phyloP scores from a whole-genome alignment of 2,329 filamentous ascomycete genomes.

The Teratosphaeria zuluensis region DNA sequence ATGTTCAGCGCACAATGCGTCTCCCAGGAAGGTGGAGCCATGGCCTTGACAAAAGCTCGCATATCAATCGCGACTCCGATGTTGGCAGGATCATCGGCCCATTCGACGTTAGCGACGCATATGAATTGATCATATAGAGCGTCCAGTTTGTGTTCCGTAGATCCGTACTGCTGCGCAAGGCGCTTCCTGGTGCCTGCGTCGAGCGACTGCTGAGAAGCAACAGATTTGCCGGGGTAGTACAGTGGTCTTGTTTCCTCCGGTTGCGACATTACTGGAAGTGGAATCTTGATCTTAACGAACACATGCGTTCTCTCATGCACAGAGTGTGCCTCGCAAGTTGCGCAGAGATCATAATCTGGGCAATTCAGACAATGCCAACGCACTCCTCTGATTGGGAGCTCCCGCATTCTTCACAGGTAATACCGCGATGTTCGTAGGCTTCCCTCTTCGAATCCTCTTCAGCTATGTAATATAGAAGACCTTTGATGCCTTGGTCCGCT shows the following conservation, averaged over 20 bases:
- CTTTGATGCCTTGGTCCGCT: slow-evolving; percentile 24
- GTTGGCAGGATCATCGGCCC: slow-evolving; percentile 68
- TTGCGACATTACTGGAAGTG: slow-evolving; percentile 70
- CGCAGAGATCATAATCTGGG: slow-evolving; percentile 89
- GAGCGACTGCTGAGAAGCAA: slow-evolving; percentile 53
- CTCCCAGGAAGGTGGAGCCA: slow-evolving; percentile 51
- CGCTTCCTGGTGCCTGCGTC: slow-evolving; percentile 57
- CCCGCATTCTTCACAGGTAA: slow-evolving; percentile 85
- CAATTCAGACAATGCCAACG: slow-evolving; percentile 94
- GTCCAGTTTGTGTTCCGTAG: slow-evolving; percentile 75
- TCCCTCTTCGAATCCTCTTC: slow-evolving; percentile 84
- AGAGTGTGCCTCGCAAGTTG: slow-evolving; percentile 63
- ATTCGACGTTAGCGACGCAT: slow-evolving; percentile 80
- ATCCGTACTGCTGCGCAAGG: slow-evolving; percentile 40
- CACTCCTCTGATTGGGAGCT: slow-evolving; percentile 81
- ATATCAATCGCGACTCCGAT: slow-evolving; percentile 79
- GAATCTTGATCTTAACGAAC: slow-evolving; percentile 91
- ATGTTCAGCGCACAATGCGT: slow-evolving; percentile 77
- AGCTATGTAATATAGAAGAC: slow-evolving; percentile 77
- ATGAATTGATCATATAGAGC: slow-evolving; percentile 96
- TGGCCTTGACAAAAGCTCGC: slow-evolving; percentile 82
- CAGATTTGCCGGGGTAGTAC: slow-evolving; percentile 81
- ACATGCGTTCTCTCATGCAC: slow-evolving; percentile 81
- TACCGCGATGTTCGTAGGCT: slow-evolving; percentile 84
- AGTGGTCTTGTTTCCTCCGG: slow-evolving; percentile 70